Evolutionary conservation across 371 early-diverging fungal species (phyloP).

Genomic region (Apophysomyces trapeziformis): DNA sequence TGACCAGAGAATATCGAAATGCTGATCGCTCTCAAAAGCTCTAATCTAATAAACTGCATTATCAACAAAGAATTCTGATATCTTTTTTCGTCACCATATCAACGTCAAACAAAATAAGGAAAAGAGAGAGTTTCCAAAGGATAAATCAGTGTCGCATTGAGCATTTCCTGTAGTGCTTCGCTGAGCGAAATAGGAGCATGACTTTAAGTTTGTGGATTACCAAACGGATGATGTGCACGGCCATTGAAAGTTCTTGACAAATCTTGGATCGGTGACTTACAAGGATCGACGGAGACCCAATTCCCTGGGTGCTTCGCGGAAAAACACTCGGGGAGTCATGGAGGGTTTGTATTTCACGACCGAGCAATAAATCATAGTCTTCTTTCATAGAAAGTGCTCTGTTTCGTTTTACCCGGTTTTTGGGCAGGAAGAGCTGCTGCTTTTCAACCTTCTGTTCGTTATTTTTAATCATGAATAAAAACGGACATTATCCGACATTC

Average conservation of each 20-base stretch:
- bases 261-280: conserved; percentile 6
- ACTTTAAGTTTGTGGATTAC: too few relatives aligned
- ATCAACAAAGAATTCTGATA: background rate
- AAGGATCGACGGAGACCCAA: conserved; percentile 11
- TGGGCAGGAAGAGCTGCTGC: background rate
- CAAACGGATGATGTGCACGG: conserved; percentile 3
- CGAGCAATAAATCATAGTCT: background rate
- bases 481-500: background rate
- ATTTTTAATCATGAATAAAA: background rate
- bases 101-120: too few relatives aligned
- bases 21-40: background rate
- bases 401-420: conserved; percentile 6
- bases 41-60: too few relatives aligned
- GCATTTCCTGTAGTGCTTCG: too few relatives aligned
- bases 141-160: too few relatives aligned
- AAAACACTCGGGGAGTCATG: background rate
- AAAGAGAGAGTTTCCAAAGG: too few relatives aligned
- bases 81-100: background rate
- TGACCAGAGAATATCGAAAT: background rate
- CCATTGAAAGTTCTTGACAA: background rate
- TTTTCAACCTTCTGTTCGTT: background rate
- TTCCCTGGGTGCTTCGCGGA: background rate
- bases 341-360: background rate
- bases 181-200: too few relatives aligned
- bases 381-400: background rate